phyloP scores from a whole-genome alignment of 2,329 filamentous ascomycete species.

The Rhinocladiella similis region DNA sequence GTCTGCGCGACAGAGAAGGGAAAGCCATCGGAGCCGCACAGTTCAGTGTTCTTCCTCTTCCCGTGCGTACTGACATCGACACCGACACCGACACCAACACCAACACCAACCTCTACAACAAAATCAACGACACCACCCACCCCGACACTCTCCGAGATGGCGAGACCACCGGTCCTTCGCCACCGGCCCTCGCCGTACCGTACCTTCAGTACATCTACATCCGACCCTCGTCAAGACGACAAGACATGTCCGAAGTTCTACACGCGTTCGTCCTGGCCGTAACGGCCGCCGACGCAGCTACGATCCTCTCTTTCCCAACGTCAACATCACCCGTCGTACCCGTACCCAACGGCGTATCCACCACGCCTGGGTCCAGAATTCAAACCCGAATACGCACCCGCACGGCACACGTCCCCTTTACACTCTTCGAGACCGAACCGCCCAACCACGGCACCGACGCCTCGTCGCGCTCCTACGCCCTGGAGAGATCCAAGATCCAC shows the following conservation, averaged over 20 bases:
- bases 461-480: constrained; percentile 14
- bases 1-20: constrained; percentile 20
- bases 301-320: background rate
- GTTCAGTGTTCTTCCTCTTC: constrained; percentile 24
- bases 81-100: background rate
- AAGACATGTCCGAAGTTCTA: constrained; percentile 29
- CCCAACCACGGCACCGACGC: constrained; percentile 23
- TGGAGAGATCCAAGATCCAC: constrained; percentile 24
- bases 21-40: constrained; percentile 27
- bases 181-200: constrained; percentile 18
- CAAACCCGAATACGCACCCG: too few species aligned
- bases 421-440: constrained; percentile 28
- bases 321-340: background rate
- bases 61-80: background rate
- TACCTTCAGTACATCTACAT: constrained; percentile 29
- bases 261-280: constrained; percentile 28
- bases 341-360: too few species aligned
- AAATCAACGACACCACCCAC: background rate
- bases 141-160: too few species aligned
- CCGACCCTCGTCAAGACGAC: constrained; percentile 21
- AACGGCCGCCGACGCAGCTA: constrained; percentile 18
- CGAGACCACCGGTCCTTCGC: too few species aligned
- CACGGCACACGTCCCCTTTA: constrained; percentile 26
- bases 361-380: too few species aligned
- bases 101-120: too few species aligned